A percentile compares a stretch with the other conserved stretches of the same genome.
Conservation (phyloP, 306 rosid species). For the Pterocarpus santalinus region DNA sequence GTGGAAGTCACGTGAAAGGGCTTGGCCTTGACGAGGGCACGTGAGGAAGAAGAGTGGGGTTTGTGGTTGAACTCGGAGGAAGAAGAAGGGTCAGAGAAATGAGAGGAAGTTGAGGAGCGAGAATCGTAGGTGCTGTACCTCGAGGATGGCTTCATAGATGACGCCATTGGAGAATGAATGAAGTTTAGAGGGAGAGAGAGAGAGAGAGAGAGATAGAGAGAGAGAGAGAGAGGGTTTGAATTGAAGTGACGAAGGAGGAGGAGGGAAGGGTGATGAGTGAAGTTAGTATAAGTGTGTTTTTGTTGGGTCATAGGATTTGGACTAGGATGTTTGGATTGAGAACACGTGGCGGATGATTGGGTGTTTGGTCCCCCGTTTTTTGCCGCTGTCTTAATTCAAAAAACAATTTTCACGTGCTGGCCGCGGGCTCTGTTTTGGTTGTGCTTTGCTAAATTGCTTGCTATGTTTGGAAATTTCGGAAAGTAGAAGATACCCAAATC, state of each 20-base stretch:
- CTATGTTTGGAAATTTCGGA: not conserved
- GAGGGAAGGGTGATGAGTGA: not conserved
- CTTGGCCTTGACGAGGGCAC: constrained; percentile 68
- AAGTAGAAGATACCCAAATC: not conserved
- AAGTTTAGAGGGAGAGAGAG: not conserved
- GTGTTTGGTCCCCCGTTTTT: not conserved
- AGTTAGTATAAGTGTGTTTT: not conserved
- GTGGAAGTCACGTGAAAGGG: constrained; percentile 56
- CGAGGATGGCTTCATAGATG: constrained; percentile 65
- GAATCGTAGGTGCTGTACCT: constrained; percentile 85
- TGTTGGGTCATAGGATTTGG: not conserved
- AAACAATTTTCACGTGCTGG: constrained; percentile 46
- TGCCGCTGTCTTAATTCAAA: constrained; percentile 77
- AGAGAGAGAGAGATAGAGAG: not conserved
- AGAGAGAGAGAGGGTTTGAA: not conserved
- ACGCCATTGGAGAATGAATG: constrained; percentile 53
- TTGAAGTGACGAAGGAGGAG: constrained; percentile 5
- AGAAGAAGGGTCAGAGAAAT: constrained; percentile 80
- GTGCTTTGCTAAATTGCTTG: not conserved
- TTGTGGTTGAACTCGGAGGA: constrained; percentile 64
- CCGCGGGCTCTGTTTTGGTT: constrained; percentile 43
- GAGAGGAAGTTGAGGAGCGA: constrained; percentile 80
- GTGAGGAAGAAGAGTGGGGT: constrained; percentile 56
- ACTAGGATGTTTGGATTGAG: constrained; percentile 6
- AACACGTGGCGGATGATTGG: constrained; percentile 63